phyloP scores from a whole-genome alignment of 2,329 filamentous ascomycete genomes.

The Trichoderma koningii region DNA sequence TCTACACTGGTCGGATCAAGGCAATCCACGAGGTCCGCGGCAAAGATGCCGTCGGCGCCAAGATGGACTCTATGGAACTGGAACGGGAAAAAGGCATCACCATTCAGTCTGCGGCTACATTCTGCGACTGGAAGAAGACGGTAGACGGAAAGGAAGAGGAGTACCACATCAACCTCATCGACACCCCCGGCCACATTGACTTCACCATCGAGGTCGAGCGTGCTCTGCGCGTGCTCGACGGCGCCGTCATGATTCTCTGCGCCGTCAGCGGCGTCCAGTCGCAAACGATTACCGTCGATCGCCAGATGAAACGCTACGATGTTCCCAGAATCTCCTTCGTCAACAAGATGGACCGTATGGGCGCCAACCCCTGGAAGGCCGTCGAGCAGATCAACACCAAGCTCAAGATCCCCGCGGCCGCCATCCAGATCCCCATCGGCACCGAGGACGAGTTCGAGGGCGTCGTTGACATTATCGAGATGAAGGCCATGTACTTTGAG shows the following conservation, averaged over 20 bases:
- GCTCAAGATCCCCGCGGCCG: constrained; percentile 88
- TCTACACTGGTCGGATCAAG: constrained; percentile 96
- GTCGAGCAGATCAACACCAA: constrained; percentile 98
- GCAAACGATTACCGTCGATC: constrained; percentile 96
- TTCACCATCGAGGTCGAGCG: constrained; percentile 99
- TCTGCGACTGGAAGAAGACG: constrained; percentile 93
- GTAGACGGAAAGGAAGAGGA: constrained; percentile 81
- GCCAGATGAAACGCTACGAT: constrained; percentile 98
- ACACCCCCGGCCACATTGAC: constrained; percentile 97
- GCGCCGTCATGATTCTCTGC: constrained; percentile 97
- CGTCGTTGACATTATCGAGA: constrained; percentile 87
- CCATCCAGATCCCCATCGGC: constrained; percentile 92
- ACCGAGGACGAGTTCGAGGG: constrained; percentile 88
- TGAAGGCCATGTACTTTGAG: constrained; percentile 93
- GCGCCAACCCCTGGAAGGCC: constrained; percentile 95
- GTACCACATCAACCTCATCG: constrained; percentile 98
- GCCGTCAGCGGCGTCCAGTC: constrained; percentile 96
- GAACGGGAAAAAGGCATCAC: constrained; percentile 99
- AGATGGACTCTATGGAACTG: constrained; percentile 99
- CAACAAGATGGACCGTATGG: constrained; percentile 99
- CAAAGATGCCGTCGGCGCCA: constrained; percentile 91
- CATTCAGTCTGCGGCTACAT: constrained; percentile 96
- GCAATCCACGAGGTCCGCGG: constrained; percentile 95
- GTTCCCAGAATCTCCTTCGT: constrained; percentile 93
- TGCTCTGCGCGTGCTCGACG: constrained; percentile 90